Percentiles rank a stretch among this genome's conserved stretches.
These are phyloP conservation scores for Lachancea dasiensis DNA, from an alignment of 805 yeast genomes.

Conservation along the genomic window DNA sequence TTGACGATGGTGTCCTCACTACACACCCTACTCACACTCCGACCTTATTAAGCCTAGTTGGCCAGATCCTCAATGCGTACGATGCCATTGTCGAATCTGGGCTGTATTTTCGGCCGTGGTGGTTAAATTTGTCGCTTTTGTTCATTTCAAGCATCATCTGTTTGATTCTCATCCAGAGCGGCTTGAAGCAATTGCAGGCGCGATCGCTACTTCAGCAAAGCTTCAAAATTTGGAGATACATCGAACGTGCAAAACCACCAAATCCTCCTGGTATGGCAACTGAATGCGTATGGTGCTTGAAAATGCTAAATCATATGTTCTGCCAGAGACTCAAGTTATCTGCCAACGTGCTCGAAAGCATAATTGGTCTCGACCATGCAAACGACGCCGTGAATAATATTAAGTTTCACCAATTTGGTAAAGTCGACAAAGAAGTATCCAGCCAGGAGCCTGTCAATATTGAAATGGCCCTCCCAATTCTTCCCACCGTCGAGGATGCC, in stretches of 20 bases:
- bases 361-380: conserved; percentile 49
- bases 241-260: conserved; percentile 28
- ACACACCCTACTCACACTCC: conserved; percentile 14
- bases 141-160: conserved; percentile 41
- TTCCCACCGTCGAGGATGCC: background rate
- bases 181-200: conserved; percentile 24
- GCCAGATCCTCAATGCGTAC: conserved; percentile 26
- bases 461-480: background rate
- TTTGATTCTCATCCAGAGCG: conserved; percentile 40
- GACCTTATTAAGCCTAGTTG: conserved; percentile 8
- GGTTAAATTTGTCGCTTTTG: conserved; percentile 39
- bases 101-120: conserved; percentile 45
- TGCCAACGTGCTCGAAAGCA: conserved; percentile 31
- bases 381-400: conserved; percentile 44
- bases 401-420: conserved; percentile 43
- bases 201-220: conserved; percentile 13
- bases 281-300: conserved; percentile 59
- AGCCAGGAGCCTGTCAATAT: background rate
- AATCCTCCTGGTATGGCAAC: conserved; percentile 42
- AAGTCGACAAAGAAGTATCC: conserved; percentile 23
- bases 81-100: conserved; percentile 29
- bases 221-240: conserved; percentile 20
- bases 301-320: conserved; percentile 47
- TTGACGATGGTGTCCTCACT: background rate
- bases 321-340: conserved; percentile 41